These are phyloP conservation scores for Paraphaeosphaeria sporulosa DNA, from an alignment of 2,329 filamentous ascomycete genomes.

Conservation along the genomic window DNA sequence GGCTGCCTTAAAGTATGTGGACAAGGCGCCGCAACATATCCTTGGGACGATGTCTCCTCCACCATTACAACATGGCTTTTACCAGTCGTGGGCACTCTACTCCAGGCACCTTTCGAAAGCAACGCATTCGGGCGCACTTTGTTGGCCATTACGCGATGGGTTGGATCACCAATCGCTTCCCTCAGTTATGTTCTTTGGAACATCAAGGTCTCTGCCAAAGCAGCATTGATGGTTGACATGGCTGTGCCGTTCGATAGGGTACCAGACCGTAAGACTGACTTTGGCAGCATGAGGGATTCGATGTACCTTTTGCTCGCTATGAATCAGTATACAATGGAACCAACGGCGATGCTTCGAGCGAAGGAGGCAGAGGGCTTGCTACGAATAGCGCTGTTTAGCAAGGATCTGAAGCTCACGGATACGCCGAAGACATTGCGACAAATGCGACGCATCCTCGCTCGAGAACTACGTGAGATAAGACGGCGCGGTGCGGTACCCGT, in stretches of 20 bases:
- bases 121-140: constrained; percentile 48
- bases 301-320: constrained; percentile 55
- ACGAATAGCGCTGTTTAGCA: constrained; percentile 52
- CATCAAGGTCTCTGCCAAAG: constrained; percentile 50
- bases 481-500: constrained; percentile 52
- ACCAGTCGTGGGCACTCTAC: constrained; percentile 48
- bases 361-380: constrained; percentile 51
- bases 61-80: constrained; percentile 53
- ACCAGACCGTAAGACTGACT: constrained; percentile 40
- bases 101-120: constrained; percentile 53
- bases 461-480: constrained; percentile 51
- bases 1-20: constrained; percentile 49
- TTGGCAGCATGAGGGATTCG: constrained; percentile 52
- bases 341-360: constrained; percentile 25
- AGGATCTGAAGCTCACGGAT: constrained; percentile 42
- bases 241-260: constrained; percentile 41
- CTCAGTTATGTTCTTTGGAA: constrained; percentile 52
- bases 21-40: constrained; percentile 38
- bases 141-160: constrained; percentile 47
- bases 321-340: constrained; percentile 55
- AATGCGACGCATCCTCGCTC: constrained; percentile 47
- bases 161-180: constrained; percentile 48
- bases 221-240: constrained; percentile 52
- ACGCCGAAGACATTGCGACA: constrained; percentile 39
- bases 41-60: constrained; percentile 38